These are phyloP conservation scores for Brettanomyces custersianus DNA, from an alignment of 805 yeast genomes.

Conservation along the genomic window DNA sequence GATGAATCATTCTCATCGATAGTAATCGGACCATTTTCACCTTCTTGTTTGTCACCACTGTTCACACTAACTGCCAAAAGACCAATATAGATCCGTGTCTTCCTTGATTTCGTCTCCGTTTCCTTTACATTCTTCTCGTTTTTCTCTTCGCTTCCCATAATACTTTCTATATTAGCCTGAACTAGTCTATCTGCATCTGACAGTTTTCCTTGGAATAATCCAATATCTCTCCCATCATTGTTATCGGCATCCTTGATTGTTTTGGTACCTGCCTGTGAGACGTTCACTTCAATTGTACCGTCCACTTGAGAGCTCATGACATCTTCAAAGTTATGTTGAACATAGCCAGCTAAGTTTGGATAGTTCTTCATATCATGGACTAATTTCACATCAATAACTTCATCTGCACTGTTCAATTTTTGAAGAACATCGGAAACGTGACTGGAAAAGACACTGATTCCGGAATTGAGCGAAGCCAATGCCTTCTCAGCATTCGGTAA, in stretches of 20 bases:
- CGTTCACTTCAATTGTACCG: constrained; percentile 60
- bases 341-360: constrained; percentile 35
- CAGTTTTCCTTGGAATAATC: constrained; percentile 65
- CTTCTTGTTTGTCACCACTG: constrained; percentile 7
- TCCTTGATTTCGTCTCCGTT: constrained; percentile 8
- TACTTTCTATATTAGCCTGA: constrained; percentile 75
- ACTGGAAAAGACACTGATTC: constrained; percentile 22
- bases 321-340: constrained; percentile 45
- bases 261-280: constrained; percentile 41
- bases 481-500: constrained; percentile 26
- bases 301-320: constrained; percentile 67
- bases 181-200: constrained; percentile 85
- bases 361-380: constrained; percentile 61
- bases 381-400: constrained; percentile 50
- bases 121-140: constrained; percentile 2
- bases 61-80: constrained; percentile 22
- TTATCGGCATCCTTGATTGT: constrained; percentile 4
- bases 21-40: constrained; percentile 24
- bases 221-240: constrained; percentile 33
- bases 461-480: constrained; percentile 27
- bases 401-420: constrained; percentile 29
- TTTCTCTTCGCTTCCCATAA: constrained; percentile 26
- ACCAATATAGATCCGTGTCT: constrained; percentile 24
- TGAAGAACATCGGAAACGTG: constrained; percentile 31
- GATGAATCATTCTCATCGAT: constrained; percentile 40